A percentile compares a stretch with the other conserved stretches of the same genome.
Conservation (phyloP, 2,329 filamentous ascomycete species). For the Colletotrichum cordylinicola region DNA sequence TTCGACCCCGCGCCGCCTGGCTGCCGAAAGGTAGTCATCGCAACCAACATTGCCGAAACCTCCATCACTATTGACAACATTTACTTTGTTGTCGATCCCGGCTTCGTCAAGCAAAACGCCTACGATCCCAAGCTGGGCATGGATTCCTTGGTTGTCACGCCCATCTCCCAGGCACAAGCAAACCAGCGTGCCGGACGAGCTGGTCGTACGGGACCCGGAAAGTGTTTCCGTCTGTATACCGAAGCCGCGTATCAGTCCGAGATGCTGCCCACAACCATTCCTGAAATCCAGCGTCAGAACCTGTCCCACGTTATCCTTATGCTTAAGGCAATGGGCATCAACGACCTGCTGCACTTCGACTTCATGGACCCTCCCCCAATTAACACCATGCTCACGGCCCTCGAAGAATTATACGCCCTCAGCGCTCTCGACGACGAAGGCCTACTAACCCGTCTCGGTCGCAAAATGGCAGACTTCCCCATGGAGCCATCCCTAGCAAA, state of each 20-base stretch:
- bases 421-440: slow-evolving; percentile 95
- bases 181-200: slow-evolving; percentile 93
- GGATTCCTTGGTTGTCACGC: slow-evolving; percentile 94
- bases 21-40: slow-evolving; percentile 91
- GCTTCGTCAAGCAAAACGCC: slow-evolving; percentile 96
- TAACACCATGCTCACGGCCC: slow-evolving; percentile 94
- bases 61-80: slow-evolving; percentile 98
- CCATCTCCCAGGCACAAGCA: slow-evolving; percentile 95
- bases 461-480: slow-evolving; percentile 98
- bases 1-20: slow-evolving; percentile 92
- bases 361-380: slow-evolving; percentile 99
- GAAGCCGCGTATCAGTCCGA: slow-evolving; percentile 95
- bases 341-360: slow-evolving; percentile 95
- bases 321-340: slow-evolving; percentile 99
- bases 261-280: slow-evolving; percentile 95
- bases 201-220: slow-evolving; percentile 92
- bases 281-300: slow-evolving; percentile 96
- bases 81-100: slow-evolving; percentile 95
- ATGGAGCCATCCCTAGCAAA: slow-evolving; percentile 96
- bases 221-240: slow-evolving; percentile 94
- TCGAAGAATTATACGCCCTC: slow-evolving; percentile 93
- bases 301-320: slow-evolving; percentile 92
- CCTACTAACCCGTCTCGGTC: slow-evolving; percentile 85
- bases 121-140: slow-evolving; percentile 98
- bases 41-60: slow-evolving; percentile 97